These are phyloP conservation scores for Capsicum baccatum DNA, from an alignment of 257 asterid genomes.

Conservation along the genomic window DNA sequence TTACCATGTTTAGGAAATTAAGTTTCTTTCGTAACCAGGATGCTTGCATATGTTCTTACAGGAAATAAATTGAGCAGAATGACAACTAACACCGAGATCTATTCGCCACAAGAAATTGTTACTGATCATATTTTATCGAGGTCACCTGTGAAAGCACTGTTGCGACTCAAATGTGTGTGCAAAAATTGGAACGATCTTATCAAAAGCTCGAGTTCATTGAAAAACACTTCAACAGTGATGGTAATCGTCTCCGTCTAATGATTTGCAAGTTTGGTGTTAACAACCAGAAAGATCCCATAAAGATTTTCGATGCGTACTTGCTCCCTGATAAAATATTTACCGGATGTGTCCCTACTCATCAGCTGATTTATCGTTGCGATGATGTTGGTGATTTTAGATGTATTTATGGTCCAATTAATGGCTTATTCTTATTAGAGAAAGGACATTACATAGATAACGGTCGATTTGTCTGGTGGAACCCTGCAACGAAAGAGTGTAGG, in stretches of 20 bases:
- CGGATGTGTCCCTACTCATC: neutral
- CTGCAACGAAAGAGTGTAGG: slow-evolving; percentile 17
- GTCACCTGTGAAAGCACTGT: neutral
- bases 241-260: neutral
- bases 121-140: neutral
- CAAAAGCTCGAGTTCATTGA: neutral
- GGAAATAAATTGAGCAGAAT: slow-evolving; percentile 4
- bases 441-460: neutral
- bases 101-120: neutral
- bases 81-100: neutral
- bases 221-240: neutral
- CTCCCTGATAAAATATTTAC: neutral
- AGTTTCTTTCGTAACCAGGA: neutral
- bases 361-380: neutral
- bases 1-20: neutral
- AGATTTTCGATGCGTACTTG: neutral
- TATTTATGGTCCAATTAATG: slow-evolving; percentile 5
- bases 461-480: slow-evolving; percentile 4
- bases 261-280: neutral
- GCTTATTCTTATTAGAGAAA: neutral
- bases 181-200: neutral
- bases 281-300: neutral
- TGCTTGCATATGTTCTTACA: neutral
- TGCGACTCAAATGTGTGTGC: neutral
- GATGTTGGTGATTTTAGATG: neutral